Evolutionary conservation across 1,284 basidiomycete species (phyloP).

Genomic region (Phlebopus sp.): DNA sequence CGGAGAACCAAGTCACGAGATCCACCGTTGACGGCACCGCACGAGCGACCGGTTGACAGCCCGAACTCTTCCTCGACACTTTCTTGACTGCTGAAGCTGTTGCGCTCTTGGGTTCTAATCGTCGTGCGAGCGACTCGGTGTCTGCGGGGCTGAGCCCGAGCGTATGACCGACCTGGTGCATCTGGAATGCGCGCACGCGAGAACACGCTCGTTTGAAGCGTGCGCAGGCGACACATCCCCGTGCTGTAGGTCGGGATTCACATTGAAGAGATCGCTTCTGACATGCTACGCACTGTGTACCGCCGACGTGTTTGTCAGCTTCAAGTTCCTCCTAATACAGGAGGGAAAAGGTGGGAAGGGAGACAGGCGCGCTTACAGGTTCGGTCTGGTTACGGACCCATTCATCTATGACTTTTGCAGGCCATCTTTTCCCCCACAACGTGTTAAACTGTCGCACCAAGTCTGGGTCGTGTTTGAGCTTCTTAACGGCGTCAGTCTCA

Average conservation of each 20-base stretch:
- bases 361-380: neutral
- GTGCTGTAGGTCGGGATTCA: neutral
- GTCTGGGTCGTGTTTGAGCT: neutral
- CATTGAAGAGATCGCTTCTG: slow-evolving; percentile 3
- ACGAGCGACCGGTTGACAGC: neutral
- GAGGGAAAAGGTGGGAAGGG: neutral
- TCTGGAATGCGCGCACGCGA: slow-evolving; percentile 3
- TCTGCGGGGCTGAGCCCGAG: neutral
- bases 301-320: neutral
- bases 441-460: slow-evolving; percentile 2
- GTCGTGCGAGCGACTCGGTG: neutral
- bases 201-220: slow-evolving; percentile 4
- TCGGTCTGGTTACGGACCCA: slow-evolving; percentile 2
- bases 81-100: too few species aligned
- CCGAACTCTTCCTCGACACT: neutral
- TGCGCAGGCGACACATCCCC: slow-evolving; percentile 6
- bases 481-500: neutral
- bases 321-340: neutral
- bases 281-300: slow-evolving; percentile 3
- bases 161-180: slow-evolving; percentile 1
- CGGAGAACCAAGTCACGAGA: neutral
- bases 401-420: slow-evolving; percentile 1
- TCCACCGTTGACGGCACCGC: neutral
- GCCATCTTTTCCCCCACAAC: slow-evolving; percentile 5
- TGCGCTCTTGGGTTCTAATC: neutral